Evolutionary conservation across 352 stramenopile species (phyloP).

Genomic region (Globisporangium yorkense): DNA sequence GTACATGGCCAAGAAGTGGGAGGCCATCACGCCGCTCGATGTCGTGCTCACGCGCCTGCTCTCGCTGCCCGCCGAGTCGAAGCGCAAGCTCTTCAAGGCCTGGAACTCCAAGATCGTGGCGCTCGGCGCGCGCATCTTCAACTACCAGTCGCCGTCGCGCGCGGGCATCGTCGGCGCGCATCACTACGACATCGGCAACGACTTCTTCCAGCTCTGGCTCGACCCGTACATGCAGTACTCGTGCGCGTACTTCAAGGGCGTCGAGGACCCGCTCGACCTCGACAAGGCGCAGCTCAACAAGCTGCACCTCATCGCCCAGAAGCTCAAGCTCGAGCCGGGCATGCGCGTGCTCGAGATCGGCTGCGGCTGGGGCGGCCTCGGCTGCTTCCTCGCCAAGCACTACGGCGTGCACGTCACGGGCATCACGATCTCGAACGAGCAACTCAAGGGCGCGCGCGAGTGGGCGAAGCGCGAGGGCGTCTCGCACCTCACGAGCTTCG

Average conservation of each 20-base stretch:
- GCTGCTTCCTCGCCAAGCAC: slow-evolving; percentile 83
- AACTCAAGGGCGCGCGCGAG: slow-evolving; percentile 81
- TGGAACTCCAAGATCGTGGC: slow-evolving; percentile 83
- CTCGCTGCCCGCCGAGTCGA: slow-evolving; percentile 58
- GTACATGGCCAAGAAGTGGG: slow-evolving; percentile 88
- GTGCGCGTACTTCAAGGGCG: slow-evolving; percentile 80
- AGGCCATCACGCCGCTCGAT: slow-evolving; percentile 75
- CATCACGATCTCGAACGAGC: slow-evolving; percentile 89
- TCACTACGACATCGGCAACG: slow-evolving; percentile 87
- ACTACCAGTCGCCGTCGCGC: slow-evolving; percentile 83
- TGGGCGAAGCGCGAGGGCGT: slow-evolving; percentile 75
- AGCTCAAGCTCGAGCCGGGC: slow-evolving; percentile 79
- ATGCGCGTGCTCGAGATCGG: slow-evolving; percentile 88
- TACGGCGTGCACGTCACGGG: slow-evolving; percentile 84
- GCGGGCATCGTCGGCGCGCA: slow-evolving; percentile 77
- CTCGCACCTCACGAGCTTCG: slow-evolving; percentile 81
- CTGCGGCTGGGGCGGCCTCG: slow-evolving; percentile 86
- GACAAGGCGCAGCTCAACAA: slow-evolving; percentile 85
- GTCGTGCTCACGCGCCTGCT: slow-evolving; percentile 70
- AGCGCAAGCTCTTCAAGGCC: slow-evolving; percentile 82
- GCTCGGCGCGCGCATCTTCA: slow-evolving; percentile 74
- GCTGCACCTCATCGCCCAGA: slow-evolving; percentile 82
- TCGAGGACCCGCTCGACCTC: slow-evolving; percentile 64
- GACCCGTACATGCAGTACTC: slow-evolving; percentile 87
- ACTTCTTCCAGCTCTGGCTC: slow-evolving; percentile 88